Evolutionary conservation across 2,329 filamentous ascomycete species (phyloP).

Genomic region (Calonectria naviculata): DNA sequence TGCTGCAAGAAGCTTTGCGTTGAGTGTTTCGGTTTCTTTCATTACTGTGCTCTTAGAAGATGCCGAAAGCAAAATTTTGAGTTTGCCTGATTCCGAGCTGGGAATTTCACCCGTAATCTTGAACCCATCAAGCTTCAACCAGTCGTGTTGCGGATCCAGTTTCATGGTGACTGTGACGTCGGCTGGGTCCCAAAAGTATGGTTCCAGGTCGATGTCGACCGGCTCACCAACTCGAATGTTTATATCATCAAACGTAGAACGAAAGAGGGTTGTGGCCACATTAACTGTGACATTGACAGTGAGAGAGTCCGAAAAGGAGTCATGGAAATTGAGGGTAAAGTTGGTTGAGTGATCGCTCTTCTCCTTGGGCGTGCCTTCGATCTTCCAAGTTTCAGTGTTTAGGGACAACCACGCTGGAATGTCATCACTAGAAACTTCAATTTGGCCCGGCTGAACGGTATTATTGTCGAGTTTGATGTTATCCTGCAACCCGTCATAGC

Average conservation of each 20-base stretch:
- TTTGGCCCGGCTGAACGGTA: slow-evolving; percentile 57
- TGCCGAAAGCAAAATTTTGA: slow-evolving; percentile 46
- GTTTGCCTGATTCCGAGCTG: slow-evolving; percentile 43
- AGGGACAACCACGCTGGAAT: slow-evolving; percentile 78
- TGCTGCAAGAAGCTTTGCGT: slow-evolving; percentile 47
- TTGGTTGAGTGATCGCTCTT: slow-evolving; percentile 67
- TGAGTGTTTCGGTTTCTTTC: slow-evolving; percentile 51
- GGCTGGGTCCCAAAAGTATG: slow-evolving; percentile 53
- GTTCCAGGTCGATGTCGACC: slow-evolving; percentile 55
- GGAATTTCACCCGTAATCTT: slow-evolving; percentile 56
- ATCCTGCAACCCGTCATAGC: slow-evolving; percentile 62
- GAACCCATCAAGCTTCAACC: slow-evolving; percentile 55
- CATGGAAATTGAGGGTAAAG: slow-evolving; percentile 70
- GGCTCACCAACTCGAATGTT: slow-evolving; percentile 52
- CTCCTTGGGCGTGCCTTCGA: slow-evolving; percentile 73
- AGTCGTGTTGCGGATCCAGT: slow-evolving; percentile 50
- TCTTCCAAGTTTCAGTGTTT: slow-evolving; percentile 67
- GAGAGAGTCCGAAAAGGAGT: slow-evolving; percentile 69
- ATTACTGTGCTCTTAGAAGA: slow-evolving; percentile 46
- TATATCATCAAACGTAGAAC: slow-evolving; percentile 51
- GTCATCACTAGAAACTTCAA: slow-evolving; percentile 63
- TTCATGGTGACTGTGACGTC: slow-evolving; percentile 52
- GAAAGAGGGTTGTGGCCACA: slow-evolving; percentile 53
- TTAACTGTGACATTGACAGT: slow-evolving; percentile 61
- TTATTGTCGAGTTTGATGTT: slow-evolving; percentile 69